Conservation (phyloP, 2,329 filamentous ascomycete genomes). For the Aspergillus brasiliensis region DNA sequence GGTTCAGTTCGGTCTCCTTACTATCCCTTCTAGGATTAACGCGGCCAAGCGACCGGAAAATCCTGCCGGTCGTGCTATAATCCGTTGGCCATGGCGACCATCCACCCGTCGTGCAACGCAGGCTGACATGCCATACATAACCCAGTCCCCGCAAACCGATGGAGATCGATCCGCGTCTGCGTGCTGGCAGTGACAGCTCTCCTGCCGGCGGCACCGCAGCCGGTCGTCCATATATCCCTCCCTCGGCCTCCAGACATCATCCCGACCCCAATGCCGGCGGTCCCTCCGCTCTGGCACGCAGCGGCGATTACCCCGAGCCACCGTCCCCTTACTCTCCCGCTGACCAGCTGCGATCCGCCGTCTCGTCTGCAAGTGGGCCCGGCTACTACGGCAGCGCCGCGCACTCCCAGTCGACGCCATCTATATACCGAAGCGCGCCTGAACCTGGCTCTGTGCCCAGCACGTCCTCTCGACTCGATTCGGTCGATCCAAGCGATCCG, state of each 20-base stretch:
- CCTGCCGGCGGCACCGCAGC: slow-evolving; percentile 13
- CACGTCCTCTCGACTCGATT: slow-evolving; percentile 8
- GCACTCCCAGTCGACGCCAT: slow-evolving; percentile 11
- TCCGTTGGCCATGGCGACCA: not conserved
- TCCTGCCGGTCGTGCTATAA: not conserved
- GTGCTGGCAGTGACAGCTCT: slow-evolving; percentile 20
- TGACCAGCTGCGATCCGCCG: slow-evolving; percentile 16
- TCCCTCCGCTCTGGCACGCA: slow-evolving; percentile 10
- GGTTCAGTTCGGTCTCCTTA: not conserved
- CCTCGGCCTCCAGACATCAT: slow-evolving; percentile 13
- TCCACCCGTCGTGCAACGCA: not conserved
- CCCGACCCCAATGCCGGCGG: slow-evolving; percentile 4
- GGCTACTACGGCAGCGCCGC: slow-evolving; percentile 12
- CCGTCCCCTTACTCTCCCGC: slow-evolving; percentile 25
- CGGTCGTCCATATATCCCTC: slow-evolving; percentile 12
- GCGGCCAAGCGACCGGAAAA: not conserved
- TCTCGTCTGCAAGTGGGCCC: slow-evolving; percentile 15
- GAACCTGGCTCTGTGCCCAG: not conserved
- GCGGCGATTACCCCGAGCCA: slow-evolving; percentile 31
- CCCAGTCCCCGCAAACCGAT: slow-evolving; percentile 25
- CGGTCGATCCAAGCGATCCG: slow-evolving; percentile 23
- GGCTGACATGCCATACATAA: slow-evolving; percentile 14
- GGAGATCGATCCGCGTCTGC: slow-evolving; percentile 40
- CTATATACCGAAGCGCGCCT: slow-evolving; percentile 9
- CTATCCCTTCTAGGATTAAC: not conserved